phyloP scores from a whole-genome alignment of 495 filamentous ascomycete genomes.

The Friedmanniomyces simplex region DNA sequence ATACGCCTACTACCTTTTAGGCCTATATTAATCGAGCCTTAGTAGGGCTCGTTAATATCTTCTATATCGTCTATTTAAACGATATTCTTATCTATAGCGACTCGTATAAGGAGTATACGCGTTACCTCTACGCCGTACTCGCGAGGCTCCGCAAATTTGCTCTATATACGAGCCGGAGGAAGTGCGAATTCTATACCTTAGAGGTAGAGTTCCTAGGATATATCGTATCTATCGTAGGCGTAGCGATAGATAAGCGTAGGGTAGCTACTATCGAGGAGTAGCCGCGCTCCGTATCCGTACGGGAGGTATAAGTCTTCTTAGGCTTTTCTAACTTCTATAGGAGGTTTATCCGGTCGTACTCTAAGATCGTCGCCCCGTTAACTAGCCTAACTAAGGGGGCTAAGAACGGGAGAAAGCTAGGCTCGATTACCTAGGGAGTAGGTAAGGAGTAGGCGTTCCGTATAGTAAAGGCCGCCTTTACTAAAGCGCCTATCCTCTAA shows the following conservation, averaged over 20 bases:
- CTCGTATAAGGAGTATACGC: slow-evolving; percentile 1
- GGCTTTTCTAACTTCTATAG: slow-evolving; percentile 26
- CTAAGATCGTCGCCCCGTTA: slow-evolving; percentile 7
- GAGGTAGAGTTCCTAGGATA: slow-evolving; percentile 16
- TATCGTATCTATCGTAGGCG: slow-evolving; percentile 10
- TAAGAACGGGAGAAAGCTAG: not conserved
- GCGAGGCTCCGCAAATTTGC: not conserved
- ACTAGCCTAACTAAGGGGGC: slow-evolving; percentile 2
- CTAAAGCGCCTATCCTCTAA: not conserved
- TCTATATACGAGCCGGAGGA: slow-evolving; percentile 7
- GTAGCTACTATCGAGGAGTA: slow-evolving; percentile 17
- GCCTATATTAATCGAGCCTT: too few relatives aligned
- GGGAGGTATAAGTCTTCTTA: slow-evolving; percentile 22
- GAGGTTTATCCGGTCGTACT: slow-evolving; percentile 18
- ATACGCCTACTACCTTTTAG: too few relatives aligned
- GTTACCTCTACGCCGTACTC: slow-evolving; percentile 6
- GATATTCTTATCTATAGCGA: slow-evolving; percentile 22
- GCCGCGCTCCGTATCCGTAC: slow-evolving; percentile 8
- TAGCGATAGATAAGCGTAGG: slow-evolving; percentile 16
- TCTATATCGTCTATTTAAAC: too few relatives aligned
- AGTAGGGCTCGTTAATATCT: too few relatives aligned
- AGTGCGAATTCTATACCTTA: slow-evolving; percentile 11
- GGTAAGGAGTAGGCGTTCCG: not conserved
- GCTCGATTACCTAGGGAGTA: too few relatives aligned
- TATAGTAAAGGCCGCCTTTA: not conserved